These are phyloP conservation scores for Blastobotrys petasosporus DNA, from an alignment of 1,139 yeast genomes.

Conservation along the genomic window DNA sequence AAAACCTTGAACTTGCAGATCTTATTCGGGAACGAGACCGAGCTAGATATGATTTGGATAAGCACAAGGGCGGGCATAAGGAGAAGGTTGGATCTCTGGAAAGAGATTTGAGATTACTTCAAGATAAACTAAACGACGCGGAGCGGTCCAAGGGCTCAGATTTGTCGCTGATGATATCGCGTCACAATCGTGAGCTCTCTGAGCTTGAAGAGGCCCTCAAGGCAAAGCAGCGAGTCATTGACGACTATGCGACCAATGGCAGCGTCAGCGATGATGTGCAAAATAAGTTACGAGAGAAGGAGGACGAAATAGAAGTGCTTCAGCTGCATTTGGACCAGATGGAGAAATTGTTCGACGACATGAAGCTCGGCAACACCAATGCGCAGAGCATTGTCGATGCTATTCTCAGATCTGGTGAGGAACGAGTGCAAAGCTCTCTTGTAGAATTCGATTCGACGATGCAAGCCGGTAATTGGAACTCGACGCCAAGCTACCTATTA, in stretches of 20 bases:
- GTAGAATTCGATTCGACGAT: conserved; percentile 71
- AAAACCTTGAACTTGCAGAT: conserved; percentile 84
- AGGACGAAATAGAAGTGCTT: conserved; percentile 72
- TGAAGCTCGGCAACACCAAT: conserved; percentile 37
- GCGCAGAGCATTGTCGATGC: conserved; percentile 55
- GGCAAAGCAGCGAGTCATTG: conserved; percentile 34
- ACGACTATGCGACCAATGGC: conserved; percentile 26
- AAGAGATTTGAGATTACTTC: conserved; percentile 59
- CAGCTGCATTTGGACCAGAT: conserved; percentile 36
- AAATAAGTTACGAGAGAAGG: conserved; percentile 55
- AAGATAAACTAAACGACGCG: conserved; percentile 53
- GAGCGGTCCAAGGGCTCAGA: conserved; percentile 67
- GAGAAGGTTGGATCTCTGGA: conserved; percentile 63
- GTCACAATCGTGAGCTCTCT: conserved; percentile 48
- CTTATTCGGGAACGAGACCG: conserved; percentile 85
- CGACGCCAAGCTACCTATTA: conserved; percentile 66
- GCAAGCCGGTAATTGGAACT: conserved; percentile 77
- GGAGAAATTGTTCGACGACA: conserved; percentile 46
- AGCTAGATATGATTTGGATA: conserved; percentile 76
- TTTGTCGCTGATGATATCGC: conserved; percentile 53
- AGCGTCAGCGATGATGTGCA: conserved; percentile 36
- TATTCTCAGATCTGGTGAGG: conserved; percentile 61
- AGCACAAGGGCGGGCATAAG: conserved; percentile 59
- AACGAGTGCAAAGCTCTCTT: conserved; percentile 65
- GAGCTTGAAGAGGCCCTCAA: conserved; percentile 36